Conservation (phyloP, 2,329 filamentous ascomycete genomes). For the Periglandula ipomoeae region DNA sequence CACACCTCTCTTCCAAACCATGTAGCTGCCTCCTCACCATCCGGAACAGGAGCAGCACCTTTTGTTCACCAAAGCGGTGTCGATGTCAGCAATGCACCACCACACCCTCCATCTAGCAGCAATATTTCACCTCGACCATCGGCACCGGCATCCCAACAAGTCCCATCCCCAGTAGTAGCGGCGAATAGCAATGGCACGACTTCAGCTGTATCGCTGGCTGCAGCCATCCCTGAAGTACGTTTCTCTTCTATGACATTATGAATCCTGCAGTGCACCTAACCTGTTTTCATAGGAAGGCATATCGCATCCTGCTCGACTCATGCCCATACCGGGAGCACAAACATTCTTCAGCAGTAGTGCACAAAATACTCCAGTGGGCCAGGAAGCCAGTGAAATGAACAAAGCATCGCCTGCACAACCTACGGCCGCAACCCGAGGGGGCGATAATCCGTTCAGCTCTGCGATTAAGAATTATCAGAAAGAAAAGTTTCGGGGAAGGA, state of each 20-base stretch:
- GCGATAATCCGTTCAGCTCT: conserved; percentile 3
- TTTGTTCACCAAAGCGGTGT: background rate
- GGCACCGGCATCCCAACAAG: background rate
- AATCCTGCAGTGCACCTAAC: background rate
- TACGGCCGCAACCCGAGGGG: background rate
- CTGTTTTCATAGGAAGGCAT: background rate
- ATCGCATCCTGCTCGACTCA: conserved; percentile 14
- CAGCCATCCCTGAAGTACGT: background rate
- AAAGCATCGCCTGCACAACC: background rate
- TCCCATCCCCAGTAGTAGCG: background rate
- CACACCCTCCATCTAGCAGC: background rate
- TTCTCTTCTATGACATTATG: background rate
- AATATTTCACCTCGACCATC: background rate
- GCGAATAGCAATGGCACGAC: background rate
- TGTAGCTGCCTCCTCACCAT: background rate
- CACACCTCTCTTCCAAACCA: background rate
- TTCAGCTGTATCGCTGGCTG: background rate
- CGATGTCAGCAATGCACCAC: conserved; percentile 1
- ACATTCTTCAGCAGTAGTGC: conserved; percentile 24
- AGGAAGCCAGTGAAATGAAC: background rate
- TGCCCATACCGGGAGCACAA: conserved; percentile 26
- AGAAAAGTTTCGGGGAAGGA: conserved; percentile 16
- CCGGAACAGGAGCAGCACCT: background rate
- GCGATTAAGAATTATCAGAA: conserved; percentile 11
- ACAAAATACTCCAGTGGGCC: background rate